Evolutionary conservation across 2,329 filamentous ascomycete genomes (phyloP).

Genomic region (Epichloe aotearoae): DNA sequence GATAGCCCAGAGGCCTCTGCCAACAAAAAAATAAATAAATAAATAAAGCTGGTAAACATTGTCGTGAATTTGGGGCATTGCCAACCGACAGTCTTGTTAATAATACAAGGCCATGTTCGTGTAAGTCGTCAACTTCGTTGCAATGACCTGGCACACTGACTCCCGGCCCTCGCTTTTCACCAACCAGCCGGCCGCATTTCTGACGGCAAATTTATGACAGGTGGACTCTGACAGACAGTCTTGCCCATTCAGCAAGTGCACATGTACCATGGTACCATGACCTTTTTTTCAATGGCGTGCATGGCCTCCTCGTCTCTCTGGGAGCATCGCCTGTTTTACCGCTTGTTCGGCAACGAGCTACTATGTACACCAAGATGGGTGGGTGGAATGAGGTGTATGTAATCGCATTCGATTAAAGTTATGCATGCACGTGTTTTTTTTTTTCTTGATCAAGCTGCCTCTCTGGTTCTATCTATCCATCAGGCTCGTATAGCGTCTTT

Average conservation of each 20-base stretch:
- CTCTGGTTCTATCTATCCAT: too few species aligned
- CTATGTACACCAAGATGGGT: background rate
- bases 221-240: too few species aligned
- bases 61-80: background rate
- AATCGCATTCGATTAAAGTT: background rate
- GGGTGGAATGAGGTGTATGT: background rate
- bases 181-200: too few species aligned
- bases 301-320: background rate
- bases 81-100: background rate
- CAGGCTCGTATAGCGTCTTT: too few species aligned
- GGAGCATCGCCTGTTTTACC: background rate
- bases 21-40: too few species aligned
- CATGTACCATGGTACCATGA: background rate
- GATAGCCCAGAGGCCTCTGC: too few species aligned
- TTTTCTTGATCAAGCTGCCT: too few species aligned
- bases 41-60: background rate
- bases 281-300: background rate
- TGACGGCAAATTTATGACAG: too few species aligned
- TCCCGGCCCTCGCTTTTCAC: too few species aligned
- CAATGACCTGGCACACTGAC: too few species aligned
- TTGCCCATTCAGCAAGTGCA: too few species aligned
- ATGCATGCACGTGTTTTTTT: background rate
- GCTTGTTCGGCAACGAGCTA: constrained; percentile 2
- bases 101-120: background rate
- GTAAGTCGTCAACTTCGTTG: background rate